Conservation (phyloP, 2,329 filamentous ascomycete species). For the Aspergillus cejpii region DNA sequence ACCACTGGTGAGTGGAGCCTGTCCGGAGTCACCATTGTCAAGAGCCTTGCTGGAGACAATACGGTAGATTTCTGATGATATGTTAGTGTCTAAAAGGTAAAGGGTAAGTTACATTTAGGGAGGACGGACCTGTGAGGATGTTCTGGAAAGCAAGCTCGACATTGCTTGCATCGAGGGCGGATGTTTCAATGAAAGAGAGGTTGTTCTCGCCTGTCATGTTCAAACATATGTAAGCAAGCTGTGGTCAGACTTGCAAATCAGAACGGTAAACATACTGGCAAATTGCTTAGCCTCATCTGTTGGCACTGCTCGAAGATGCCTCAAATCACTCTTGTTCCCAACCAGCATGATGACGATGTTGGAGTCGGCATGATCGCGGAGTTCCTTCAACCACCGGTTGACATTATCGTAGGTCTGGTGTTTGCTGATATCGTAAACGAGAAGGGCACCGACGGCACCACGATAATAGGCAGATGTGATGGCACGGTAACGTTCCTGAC, state of each 20-base stretch:
- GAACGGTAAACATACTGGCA: constrained; percentile 62
- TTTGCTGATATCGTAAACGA: constrained; percentile 99
- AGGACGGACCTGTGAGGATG: constrained; percentile 80
- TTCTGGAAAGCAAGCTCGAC: constrained; percentile 99
- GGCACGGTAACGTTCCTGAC: constrained; percentile 96
- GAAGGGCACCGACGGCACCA: constrained; percentile 89
- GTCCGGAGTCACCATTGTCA: constrained; percentile 75
- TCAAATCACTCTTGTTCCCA: constrained; percentile 99
- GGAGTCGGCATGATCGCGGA: constrained; percentile 93
- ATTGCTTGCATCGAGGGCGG: constrained; percentile 96
- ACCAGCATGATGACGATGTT: constrained; percentile 99
- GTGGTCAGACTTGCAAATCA: neutral
- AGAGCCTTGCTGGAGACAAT: constrained; percentile 98
- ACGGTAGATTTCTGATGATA: constrained; percentile 81
- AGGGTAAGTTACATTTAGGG: constrained; percentile 4
- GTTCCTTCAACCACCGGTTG: constrained; percentile 96
- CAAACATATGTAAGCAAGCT: constrained; percentile 10
- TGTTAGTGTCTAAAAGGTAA: constrained; percentile 3
- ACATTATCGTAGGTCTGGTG: constrained; percentile 99
- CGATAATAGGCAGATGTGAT: constrained; percentile 99
- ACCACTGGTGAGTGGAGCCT: constrained; percentile 71
- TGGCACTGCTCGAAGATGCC: constrained; percentile 90
- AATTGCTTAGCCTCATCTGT: constrained; percentile 98
- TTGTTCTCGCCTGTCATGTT: constrained; percentile 77
- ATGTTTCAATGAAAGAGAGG: constrained; percentile 98